Percentiles rank a stretch among this genome's conserved stretches.
Conservation (phyloP, 2,329 filamentous ascomycete species). For the Diaporthe citrichinensis region DNA sequence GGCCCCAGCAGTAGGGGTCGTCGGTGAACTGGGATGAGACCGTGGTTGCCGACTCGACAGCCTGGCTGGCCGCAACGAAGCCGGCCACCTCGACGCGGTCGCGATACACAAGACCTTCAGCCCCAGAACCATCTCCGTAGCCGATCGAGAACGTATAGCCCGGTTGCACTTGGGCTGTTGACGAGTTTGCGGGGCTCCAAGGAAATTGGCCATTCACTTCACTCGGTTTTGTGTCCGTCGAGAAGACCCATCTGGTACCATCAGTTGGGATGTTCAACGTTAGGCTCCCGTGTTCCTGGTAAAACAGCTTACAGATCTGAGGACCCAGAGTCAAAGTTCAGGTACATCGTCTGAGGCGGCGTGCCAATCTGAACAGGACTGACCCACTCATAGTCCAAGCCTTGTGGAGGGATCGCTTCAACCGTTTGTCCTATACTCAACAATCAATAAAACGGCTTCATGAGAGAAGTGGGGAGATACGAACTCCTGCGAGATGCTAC, state of each 20-base stretch:
- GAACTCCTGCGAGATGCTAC: conserved; percentile 3
- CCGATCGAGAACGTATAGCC: conserved; percentile 55
- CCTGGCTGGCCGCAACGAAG: conserved; percentile 48
- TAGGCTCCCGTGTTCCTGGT: no score
- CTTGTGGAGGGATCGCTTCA: conserved; percentile 51
- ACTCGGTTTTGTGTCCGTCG: conserved; percentile 62
- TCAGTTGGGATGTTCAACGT: neutral
- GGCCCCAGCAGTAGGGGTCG: conserved; percentile 46
- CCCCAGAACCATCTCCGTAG: conserved; percentile 75
- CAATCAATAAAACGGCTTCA: neutral
- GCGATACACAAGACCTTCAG: conserved; percentile 72
- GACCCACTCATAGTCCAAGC: conserved; percentile 65
- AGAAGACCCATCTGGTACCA: conserved; percentile 70
- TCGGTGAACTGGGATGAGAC: conserved; percentile 48
- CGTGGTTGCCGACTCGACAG: conserved; percentile 49
- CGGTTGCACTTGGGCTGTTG: conserved; percentile 56
- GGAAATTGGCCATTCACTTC: conserved; percentile 65
- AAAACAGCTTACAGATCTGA: conserved; percentile 64
- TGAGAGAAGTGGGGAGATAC: neutral
- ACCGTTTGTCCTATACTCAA: conserved; percentile 2
- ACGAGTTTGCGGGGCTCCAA: conserved; percentile 65
- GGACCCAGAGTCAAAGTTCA: conserved; percentile 78
- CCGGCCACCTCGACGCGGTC: conserved; percentile 74
- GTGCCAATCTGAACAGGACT: conserved; percentile 72
- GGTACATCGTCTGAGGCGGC: conserved; percentile 65